Evolutionary conservation across 2,329 filamentous ascomycete genomes (phyloP), one percentile per base, ranked within the genome.

Genomic region (Sordariomycetes sp.): DNA sequence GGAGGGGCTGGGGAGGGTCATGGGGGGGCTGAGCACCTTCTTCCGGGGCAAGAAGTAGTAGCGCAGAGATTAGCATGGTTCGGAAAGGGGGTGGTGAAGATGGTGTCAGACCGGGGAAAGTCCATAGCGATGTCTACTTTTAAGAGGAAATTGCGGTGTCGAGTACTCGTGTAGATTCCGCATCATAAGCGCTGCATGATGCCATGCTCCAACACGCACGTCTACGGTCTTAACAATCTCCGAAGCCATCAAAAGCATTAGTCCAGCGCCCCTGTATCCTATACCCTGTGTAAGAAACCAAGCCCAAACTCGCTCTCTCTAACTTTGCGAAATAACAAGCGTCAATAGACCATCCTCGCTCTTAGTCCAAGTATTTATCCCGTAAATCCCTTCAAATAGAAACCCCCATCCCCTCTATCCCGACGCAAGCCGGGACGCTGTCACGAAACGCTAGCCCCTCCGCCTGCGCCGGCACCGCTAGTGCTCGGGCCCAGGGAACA

Each of bases 401-500:
- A 39, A 13, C 2, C 36, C 17, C 12, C 36, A 17, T 3, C 36
- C 36, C 10, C 36, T 12, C 10, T 17, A 13, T 12, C 36, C 36
- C 12, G 15, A 13, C 2, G 12, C 36, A 3, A 4, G 2, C 12
- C 17, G 5, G 15, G 36, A 13, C 10, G 12, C 36, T 17, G 3
- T 3, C 36, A 17, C 36, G 12, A 39, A 10, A 12, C 12, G 15
- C 28, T 32, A 32, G 28, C 8, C 28, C 28, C 28, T 39, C 36
- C 3, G 36, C 15, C 36, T 3, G 10, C 36, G 36, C 45, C 45
- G 45, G 24, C 8, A 2, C 45, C 48, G n/a, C 48, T 56, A 56
- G 34, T 52, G 20, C 12, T 56, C 55, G 24, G 51, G 51, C 13
- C 56, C 52, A 15, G 56, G 56, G 34, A 35, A 57, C 54, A 63